Conservation (phyloP, 164 flowering plant species). For the Sedum album region DNA sequence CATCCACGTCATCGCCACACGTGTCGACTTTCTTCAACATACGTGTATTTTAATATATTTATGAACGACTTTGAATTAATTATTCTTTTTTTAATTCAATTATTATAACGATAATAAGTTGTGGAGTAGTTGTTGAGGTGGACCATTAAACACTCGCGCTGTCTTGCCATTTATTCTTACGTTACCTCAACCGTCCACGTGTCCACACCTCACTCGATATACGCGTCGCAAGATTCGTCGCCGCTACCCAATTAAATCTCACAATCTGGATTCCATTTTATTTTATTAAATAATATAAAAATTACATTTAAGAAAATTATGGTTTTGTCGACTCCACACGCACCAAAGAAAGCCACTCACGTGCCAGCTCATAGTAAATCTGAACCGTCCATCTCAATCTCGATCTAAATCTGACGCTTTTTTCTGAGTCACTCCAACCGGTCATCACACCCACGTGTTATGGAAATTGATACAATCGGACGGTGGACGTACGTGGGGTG, state of each 20-base stretch:
- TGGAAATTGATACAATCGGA: neutral
- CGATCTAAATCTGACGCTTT: neutral
- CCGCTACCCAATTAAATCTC: neutral
- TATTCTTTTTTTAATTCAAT: neutral
- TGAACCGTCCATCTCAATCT: neutral
- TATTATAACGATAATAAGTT: neutral
- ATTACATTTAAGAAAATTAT: no score
- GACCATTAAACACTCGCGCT: constrained; percentile 3
- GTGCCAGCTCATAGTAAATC: neutral
- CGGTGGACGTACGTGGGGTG: neutral
- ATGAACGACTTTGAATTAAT: neutral
- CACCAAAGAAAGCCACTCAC: neutral
- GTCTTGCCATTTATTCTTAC: neutral
- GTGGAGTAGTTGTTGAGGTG: neutral
- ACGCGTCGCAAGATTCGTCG: neutral
- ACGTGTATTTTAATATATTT: neutral
- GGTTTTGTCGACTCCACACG: neutral
- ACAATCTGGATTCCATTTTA: neutral
- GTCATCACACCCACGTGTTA: neutral
- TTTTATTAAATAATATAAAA: neutral
- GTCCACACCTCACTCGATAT: neutral
- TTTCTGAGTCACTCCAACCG: neutral
- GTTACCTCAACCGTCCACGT: neutral
- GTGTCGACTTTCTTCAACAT: neutral
- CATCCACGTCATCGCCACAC: constrained; percentile 7